These are phyloP conservation scores for Trametes meyenii DNA, from an alignment of 768 basidiomycete genomes.

Conservation along the genomic window DNA sequence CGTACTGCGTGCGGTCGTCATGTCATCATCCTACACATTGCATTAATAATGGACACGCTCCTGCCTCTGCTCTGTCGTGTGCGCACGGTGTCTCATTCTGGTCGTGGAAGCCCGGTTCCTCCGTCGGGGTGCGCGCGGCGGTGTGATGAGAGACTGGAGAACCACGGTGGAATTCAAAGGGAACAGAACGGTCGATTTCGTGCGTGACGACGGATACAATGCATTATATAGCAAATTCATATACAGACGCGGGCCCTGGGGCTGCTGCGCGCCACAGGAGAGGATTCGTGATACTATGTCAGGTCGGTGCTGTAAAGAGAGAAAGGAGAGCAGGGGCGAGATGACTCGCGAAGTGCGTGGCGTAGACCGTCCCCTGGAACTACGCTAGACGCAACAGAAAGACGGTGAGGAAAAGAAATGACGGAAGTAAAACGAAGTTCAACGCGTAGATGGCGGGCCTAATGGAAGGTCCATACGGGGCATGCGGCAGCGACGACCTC, in stretches of 20 bases:
- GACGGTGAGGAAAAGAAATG: neutral
- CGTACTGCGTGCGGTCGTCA: neutral
- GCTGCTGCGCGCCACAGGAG: neutral
- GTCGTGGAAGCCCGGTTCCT: neutral
- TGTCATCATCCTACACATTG: conserved; percentile 11
- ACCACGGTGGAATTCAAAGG: neutral
- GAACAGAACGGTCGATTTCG: neutral
- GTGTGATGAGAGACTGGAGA: neutral
- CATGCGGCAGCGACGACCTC: neutral
- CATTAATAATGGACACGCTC: conserved; percentile 21
- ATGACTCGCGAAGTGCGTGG: neutral
- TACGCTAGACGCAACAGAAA: neutral
- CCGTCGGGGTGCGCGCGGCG: neutral
- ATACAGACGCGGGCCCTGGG: conserved; percentile 13
- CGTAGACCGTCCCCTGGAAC: neutral
- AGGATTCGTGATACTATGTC: conserved; percentile 2
- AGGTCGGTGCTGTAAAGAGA: neutral
- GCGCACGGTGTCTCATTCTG: neutral
- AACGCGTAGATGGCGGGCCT: no score
- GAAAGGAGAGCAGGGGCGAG: neutral
- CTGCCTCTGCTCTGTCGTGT: conserved; percentile 15
- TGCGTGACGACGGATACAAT: conserved; percentile 16
- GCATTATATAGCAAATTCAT: conserved; percentile 17
- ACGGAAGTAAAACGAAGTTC: neutral
- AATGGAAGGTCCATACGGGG: neutral